These are phyloP conservation scores for Podospora didyma DNA, from an alignment of 495 filamentous ascomycete species.

Conservation along the genomic window DNA sequence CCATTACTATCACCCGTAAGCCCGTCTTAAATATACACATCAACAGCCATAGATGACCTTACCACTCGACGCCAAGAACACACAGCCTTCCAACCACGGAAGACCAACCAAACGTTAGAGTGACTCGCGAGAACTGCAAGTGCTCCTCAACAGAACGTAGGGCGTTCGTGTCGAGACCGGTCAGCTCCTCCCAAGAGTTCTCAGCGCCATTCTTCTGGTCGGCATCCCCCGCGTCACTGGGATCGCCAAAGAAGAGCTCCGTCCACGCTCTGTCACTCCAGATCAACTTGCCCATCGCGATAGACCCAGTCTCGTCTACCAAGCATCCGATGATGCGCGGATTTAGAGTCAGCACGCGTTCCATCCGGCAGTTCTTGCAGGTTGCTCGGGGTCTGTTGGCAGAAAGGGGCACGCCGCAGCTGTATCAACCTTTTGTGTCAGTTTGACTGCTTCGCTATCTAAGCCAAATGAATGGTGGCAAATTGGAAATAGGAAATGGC, in stretches of 20 bases:
- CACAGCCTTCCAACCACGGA: slow-evolving; percentile 42
- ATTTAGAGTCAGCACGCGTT: slow-evolving; percentile 46
- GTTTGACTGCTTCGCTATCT: not conserved
- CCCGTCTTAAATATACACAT: too few species aligned
- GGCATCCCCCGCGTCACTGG: not conserved
- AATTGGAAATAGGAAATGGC: not conserved
- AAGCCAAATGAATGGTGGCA: too few species aligned
- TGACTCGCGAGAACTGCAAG: slow-evolving; percentile 48
- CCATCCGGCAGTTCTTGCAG: slow-evolving; percentile 52
- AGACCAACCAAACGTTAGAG: slow-evolving; percentile 52
- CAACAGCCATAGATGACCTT: slow-evolving; percentile 1
- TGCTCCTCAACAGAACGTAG: slow-evolving; percentile 46
- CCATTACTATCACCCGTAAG: too few species aligned
- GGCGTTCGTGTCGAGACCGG: slow-evolving; percentile 26
- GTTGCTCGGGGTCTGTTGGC: slow-evolving; percentile 41
- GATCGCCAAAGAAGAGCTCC: slow-evolving; percentile 45
- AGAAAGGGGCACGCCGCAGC: slow-evolving; percentile 55
- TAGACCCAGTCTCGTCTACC: slow-evolving; percentile 53
- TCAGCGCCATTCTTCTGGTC: not conserved
- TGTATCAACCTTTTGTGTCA: slow-evolving; percentile 7
- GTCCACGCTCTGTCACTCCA: slow-evolving; percentile 51
- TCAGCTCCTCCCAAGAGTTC: slow-evolving; percentile 34
- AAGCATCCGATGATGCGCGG: slow-evolving; percentile 50
- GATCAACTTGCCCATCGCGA: slow-evolving; percentile 46
- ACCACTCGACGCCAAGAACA: slow-evolving; percentile 45